phyloP scores from a whole-genome alignment of 2,329 filamentous ascomycete species.

The Penicillium decumbens region DNA sequence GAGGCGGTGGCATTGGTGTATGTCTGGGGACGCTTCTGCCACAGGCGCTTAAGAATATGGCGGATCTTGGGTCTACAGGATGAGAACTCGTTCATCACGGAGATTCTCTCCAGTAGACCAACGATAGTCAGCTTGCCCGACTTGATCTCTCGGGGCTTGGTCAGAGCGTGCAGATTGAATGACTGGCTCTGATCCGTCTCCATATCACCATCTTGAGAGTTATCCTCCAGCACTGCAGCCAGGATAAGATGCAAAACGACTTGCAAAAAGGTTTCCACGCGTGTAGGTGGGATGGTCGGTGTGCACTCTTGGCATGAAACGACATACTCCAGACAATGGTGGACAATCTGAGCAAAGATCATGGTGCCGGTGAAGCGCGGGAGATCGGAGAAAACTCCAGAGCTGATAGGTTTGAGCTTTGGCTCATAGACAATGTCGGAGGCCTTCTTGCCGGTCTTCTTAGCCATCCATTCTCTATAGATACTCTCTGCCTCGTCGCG shows the following conservation, averaged over 20 bases:
- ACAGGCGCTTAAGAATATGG: slow-evolving; percentile 77
- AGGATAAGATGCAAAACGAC: slow-evolving; percentile 83
- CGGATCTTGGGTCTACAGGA: slow-evolving; percentile 78
- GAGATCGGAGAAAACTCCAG: slow-evolving; percentile 71
- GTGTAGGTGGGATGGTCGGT: slow-evolving; percentile 70
- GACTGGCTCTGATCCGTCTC: slow-evolving; percentile 52
- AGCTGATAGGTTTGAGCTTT: slow-evolving; percentile 67
- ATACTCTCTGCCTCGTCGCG: slow-evolving; percentile 89
- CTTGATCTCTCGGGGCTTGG: slow-evolving; percentile 51
- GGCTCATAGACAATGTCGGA: slow-evolving; percentile 91
- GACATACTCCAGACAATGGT: slow-evolving; percentile 79
- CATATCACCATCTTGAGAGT: slow-evolving; percentile 53
- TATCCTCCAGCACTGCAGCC: slow-evolving; percentile 80
- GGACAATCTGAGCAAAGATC: slow-evolving; percentile 84
- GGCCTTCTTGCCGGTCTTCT: slow-evolving; percentile 73
- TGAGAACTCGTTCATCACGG: slow-evolving; percentile 68
- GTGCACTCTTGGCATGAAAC: slow-evolving; percentile 64
- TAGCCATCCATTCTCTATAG: slow-evolving; percentile 81
- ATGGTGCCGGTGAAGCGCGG: slow-evolving; percentile 76
- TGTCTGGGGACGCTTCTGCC: slow-evolving; percentile 69
- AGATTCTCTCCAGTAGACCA: slow-evolving; percentile 50
- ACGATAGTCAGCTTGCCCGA: slow-evolving; percentile 48
- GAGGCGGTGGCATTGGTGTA: slow-evolving; percentile 64
- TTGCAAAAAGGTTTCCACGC: slow-evolving; percentile 87
- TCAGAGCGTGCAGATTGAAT: slow-evolving; percentile 68